These are phyloP conservation scores for Gossypium turneri DNA, from an alignment of 345 rosid species.

Conservation along the genomic window DNA sequence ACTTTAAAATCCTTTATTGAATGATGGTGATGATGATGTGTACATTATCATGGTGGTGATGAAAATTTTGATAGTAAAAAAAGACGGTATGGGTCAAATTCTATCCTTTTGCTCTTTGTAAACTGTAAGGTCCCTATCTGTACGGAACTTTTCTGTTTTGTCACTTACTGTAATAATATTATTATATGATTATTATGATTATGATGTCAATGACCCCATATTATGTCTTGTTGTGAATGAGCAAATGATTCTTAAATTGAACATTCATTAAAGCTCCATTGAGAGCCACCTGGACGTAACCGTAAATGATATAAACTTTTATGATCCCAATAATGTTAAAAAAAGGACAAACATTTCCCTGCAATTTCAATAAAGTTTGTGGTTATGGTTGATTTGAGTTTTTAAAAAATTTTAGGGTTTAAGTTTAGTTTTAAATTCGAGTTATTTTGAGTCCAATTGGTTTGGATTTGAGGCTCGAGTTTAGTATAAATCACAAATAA, in stretches of 20 bases:
- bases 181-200: neutral
- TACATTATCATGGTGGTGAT: constrained; percentile 21
- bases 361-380: neutral
- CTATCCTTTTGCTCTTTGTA: constrained; percentile 15
- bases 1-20: constrained; percentile 2
- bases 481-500: too few species aligned
- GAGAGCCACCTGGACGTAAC: too few species aligned
- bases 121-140: neutral
- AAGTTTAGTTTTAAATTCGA: too few species aligned
- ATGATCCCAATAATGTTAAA: neutral
- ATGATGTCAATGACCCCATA: too few species aligned
- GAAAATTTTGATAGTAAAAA: constrained; percentile 27
- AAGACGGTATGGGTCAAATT: constrained; percentile 11
- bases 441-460: too few species aligned
- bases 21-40: constrained; percentile 20
- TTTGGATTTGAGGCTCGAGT: too few species aligned
- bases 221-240: neutral
- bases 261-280: neutral
- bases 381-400: neutral
- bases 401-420: too few species aligned
- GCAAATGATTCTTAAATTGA: neutral
- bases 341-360: neutral
- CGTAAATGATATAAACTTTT: too few species aligned
- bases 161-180: neutral
- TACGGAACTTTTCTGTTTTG: constrained; percentile 2